A percentile compares a stretch with the other conserved stretches of the same genome.
phyloP scores from a whole-genome alignment of 768 basidiomycete species.

The Leccinum arenicola region DNA sequence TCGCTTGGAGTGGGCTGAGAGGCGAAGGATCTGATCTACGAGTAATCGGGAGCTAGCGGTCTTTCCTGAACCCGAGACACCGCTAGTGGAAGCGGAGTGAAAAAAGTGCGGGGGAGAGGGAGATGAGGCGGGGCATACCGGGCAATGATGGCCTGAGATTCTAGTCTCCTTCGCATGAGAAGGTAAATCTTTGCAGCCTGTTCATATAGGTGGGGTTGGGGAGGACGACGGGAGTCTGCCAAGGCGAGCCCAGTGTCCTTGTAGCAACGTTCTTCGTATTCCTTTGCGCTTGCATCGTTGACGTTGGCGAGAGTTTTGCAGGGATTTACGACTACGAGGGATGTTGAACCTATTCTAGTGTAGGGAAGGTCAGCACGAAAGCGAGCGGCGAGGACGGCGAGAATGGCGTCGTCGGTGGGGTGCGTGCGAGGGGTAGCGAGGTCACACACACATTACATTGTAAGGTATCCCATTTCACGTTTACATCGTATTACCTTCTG shows the following conservation, averaged over 20 bases:
- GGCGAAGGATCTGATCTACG: conserved; percentile 55
- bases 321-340: conserved; percentile 59
- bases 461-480: too few relatives aligned
- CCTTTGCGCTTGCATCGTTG: conserved; percentile 54
- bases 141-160: conserved; percentile 56
- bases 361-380: conserved; percentile 59
- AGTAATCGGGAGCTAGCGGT: conserved; percentile 50
- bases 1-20: conserved; percentile 56
- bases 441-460: too few relatives aligned
- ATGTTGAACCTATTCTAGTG: conserved; percentile 46
- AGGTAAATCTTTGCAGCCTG: conserved; percentile 59
- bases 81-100: conserved; percentile 36
- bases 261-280: conserved; percentile 56
- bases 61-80: conserved; percentile 65
- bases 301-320: conserved; percentile 54
- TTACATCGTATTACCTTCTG: too few relatives aligned
- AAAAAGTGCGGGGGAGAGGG: conserved; percentile 9
- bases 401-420: too few relatives aligned
- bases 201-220: conserved; percentile 62
- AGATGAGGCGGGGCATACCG: conserved; percentile 36
- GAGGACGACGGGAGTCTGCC: conserved; percentile 35
- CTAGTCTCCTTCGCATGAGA: conserved; percentile 50
- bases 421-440: conserved; percentile 24
- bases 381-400: conserved; percentile 52
- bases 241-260: conserved; percentile 47